Conservation (phyloP, 305 asterid genomes). For the Fraxinus latifolia region DNA sequence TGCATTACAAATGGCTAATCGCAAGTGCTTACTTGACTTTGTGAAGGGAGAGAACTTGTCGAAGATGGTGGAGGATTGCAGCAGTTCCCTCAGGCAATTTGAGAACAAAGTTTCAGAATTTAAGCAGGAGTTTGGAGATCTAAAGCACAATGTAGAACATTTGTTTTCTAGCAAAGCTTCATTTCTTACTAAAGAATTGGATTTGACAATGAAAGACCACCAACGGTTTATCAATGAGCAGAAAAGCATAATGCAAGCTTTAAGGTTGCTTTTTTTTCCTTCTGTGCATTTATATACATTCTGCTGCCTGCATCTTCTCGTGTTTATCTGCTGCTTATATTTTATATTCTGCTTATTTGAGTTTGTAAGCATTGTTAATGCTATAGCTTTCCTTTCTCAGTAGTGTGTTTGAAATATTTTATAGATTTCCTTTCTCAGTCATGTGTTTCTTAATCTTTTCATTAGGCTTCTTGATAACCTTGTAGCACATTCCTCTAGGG, state of each 20-base stretch:
- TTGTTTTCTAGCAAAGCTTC: constrained; percentile 74
- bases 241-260: constrained; percentile 88
- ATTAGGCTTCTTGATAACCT: background rate
- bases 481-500: background rate
- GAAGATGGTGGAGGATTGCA: constrained; percentile 76
- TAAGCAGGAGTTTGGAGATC: constrained; percentile 82
- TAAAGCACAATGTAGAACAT: constrained; percentile 67
- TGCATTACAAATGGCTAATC: constrained; percentile 51
- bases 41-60: constrained; percentile 81
- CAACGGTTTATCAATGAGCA: constrained; percentile 71
- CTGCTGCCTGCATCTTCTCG: background rate
- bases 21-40: constrained; percentile 80
- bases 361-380: background rate
- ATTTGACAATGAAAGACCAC: constrained; percentile 60
- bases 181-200: constrained; percentile 63
- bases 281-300: background rate
- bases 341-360: background rate
- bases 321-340: background rate
- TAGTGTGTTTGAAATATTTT: background rate
- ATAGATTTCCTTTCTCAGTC: background rate
- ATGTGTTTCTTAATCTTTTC: background rate
- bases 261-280: constrained; percentile 54
- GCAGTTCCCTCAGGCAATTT: constrained; percentile 80
- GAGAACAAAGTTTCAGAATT: constrained; percentile 85
- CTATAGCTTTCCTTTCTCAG: background rate